These are phyloP conservation scores for rapeseed (Brassica napus) DNA, from an alignment of 345 rosid species.

Conservation along the genomic window DNA sequence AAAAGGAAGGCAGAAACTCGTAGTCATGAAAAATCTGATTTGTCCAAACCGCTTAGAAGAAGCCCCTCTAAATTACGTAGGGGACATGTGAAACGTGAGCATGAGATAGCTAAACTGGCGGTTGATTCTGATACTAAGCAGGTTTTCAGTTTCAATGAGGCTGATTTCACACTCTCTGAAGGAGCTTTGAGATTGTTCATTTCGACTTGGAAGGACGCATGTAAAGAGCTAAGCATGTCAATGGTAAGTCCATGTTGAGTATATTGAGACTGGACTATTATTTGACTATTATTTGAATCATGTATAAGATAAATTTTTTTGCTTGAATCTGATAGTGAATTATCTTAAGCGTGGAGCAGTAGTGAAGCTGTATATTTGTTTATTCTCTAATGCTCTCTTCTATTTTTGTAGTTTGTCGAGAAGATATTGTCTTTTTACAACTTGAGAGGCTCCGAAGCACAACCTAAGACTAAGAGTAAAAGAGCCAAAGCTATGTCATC, in stretches of 20 bases:
- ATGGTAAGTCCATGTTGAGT: slow-evolving; percentile 51
- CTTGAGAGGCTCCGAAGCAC: slow-evolving; percentile 32
- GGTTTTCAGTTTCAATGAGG: slow-evolving; percentile 33
- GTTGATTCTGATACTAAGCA: slow-evolving; percentile 39
- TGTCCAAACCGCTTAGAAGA: slow-evolving; percentile 32
- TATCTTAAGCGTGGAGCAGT: neutral
- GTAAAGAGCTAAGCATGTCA: slow-evolving; percentile 53
- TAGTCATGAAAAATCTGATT: slow-evolving; percentile 41
- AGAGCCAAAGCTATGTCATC: slow-evolving; percentile 40
- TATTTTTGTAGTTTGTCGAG: slow-evolving; percentile 57
- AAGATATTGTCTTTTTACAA: slow-evolving; percentile 63
- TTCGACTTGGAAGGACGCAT: slow-evolving; percentile 83
- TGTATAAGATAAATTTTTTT: neutral
- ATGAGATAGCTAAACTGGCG: slow-evolving; percentile 34
- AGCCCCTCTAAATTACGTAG: slow-evolving; percentile 43
- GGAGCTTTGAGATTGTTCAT: slow-evolving; percentile 55
- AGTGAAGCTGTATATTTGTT: slow-evolving; percentile 12
- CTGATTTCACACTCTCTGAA: slow-evolving; percentile 50
- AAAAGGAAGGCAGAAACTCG: slow-evolving; percentile 34
- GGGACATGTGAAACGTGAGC: slow-evolving; percentile 34
- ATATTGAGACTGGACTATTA: neutral
- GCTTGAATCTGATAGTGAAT: slow-evolving; percentile 5
- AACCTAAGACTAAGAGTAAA: slow-evolving; percentile 11
- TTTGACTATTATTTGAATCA: neutral
- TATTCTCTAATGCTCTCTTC: slow-evolving; percentile 17